A percentile compares a stretch with the other conserved stretches of the same genome.
phyloP scores from a whole-genome alignment of 805 yeast genomes.

The Blastobotrys chiropterorum region DNA sequence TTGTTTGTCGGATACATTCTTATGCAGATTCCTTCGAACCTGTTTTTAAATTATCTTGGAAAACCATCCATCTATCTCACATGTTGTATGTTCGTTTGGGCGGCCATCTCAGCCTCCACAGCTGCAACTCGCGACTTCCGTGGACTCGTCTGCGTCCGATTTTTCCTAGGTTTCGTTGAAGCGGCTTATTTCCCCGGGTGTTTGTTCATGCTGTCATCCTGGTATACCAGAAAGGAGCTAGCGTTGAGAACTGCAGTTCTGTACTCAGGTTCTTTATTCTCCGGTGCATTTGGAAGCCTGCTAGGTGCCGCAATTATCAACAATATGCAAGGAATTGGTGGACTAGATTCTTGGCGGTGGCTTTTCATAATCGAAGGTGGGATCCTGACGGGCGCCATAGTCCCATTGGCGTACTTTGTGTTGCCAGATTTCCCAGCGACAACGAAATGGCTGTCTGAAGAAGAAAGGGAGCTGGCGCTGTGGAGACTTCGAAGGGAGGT shows the following conservation, averaged over 20 bases:
- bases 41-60: constrained; percentile 31
- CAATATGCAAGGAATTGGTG: constrained; percentile 34
- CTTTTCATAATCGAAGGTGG: constrained; percentile 47
- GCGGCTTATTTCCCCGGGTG: constrained; percentile 41
- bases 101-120: constrained; percentile 30
- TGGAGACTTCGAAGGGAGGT: constrained; percentile 18
- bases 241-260: constrained; percentile 34
- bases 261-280: constrained; percentile 33
- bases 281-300: constrained; percentile 53
- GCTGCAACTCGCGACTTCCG: constrained; percentile 25
- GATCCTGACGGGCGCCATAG: constrained; percentile 15
- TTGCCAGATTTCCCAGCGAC: constrained; percentile 47
- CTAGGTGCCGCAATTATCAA: constrained; percentile 39
- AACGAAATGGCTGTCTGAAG: constrained; percentile 25
- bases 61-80: constrained; percentile 37
- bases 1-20: constrained; percentile 4
- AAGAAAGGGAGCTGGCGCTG: constrained; percentile 17
- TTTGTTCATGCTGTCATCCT: constrained; percentile 33
- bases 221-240: constrained; percentile 35
- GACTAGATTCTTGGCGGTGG: constrained; percentile 45
- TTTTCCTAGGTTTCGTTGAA: constrained; percentile 37
- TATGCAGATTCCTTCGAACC: constrained; percentile 28
- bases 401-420: constrained; percentile 39
- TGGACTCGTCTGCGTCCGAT: constrained; percentile 31
- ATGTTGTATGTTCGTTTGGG: constrained; percentile 35